Evolutionary conservation across 352 stramenopile species (phyloP).

Genomic region (Globisporangium recalcitrans): DNA sequence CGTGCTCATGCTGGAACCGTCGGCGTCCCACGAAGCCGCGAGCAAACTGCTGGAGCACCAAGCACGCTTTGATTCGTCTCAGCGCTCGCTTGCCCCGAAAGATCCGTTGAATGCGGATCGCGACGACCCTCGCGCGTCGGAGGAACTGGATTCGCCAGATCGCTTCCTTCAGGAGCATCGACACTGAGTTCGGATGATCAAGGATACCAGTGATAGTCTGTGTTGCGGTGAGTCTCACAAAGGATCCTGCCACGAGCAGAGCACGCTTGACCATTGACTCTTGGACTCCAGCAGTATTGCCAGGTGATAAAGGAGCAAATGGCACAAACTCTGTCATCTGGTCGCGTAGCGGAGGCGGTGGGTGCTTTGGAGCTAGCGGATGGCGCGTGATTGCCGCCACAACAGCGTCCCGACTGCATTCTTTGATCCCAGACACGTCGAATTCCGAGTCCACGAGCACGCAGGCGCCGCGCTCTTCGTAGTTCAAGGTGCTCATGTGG

Average conservation of each 20-base stretch:
- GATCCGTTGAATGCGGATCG: slow-evolving; percentile 55
- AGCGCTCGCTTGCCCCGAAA: slow-evolving; percentile 61
- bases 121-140: slow-evolving; percentile 42
- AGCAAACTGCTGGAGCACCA: slow-evolving; percentile 43
- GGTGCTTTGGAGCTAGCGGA: slow-evolving; percentile 48
- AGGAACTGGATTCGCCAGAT: slow-evolving; percentile 62
- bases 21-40: slow-evolving; percentile 53
- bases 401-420: slow-evolving; percentile 38
- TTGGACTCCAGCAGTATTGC: not conserved
- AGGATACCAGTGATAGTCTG: slow-evolving; percentile 11
- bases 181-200: slow-evolving; percentile 37
- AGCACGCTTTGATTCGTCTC: slow-evolving; percentile 27
- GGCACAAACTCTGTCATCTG: not conserved
- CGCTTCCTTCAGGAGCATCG: slow-evolving; percentile 38
- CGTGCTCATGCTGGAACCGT: slow-evolving; percentile 26
- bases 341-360: slow-evolving; percentile 8
- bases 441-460: slow-evolving; percentile 55
- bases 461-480: slow-evolving; percentile 38
- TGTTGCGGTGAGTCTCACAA: not conserved
- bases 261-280: slow-evolving; percentile 5
- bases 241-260: not conserved
- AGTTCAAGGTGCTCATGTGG: slow-evolving; percentile 44
- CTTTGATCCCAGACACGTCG: slow-evolving; percentile 52
- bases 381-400: slow-evolving; percentile 24
- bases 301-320: not conserved